A percentile compares a stretch with the other conserved stretches of the same genome.
Evolutionary conservation across 345 rosid genomes (phyloP).

Genomic region (Hibiscus mutabilis): DNA sequence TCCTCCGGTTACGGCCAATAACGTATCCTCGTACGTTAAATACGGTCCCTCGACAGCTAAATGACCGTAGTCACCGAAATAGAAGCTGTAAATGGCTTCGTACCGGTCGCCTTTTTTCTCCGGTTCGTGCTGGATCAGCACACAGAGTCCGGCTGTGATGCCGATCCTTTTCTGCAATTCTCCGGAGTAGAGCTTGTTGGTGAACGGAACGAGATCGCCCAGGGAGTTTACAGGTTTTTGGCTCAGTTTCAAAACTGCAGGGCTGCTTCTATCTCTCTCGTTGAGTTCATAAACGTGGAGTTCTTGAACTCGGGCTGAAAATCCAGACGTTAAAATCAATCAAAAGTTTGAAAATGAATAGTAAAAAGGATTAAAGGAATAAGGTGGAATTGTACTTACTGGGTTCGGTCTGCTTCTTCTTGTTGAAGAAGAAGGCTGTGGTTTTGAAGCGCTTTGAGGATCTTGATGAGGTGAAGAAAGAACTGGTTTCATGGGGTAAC

Average conservation of each 20-base stretch:
- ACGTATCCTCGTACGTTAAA: conserved; percentile 60
- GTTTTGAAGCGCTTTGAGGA: background rate
- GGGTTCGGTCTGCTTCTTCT: background rate
- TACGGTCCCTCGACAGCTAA: conserved; percentile 58
- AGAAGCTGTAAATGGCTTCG: conserved; percentile 78
- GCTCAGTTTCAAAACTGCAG: conserved; percentile 65
- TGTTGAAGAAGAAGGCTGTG: conserved; percentile 1
- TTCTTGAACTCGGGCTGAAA: conserved; percentile 56
- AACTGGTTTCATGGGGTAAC: background rate
- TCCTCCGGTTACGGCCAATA: conserved; percentile 56
- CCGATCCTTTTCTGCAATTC: conserved; percentile 73
- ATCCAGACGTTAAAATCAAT: background rate
- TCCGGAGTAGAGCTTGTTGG: conserved; percentile 75
- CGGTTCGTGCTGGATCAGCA: conserved; percentile 61
- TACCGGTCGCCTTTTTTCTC: conserved; percentile 69
- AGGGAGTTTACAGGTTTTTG: conserved; percentile 63
- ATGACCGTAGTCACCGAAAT: conserved; percentile 74
- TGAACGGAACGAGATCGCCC: conserved; percentile 87
- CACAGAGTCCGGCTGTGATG: conserved; percentile 74
- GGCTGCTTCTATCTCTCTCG: conserved; percentile 86
- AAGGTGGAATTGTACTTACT: background rate
- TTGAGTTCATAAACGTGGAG: conserved; percentile 74
- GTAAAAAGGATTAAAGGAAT: background rate
- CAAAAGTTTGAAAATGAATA: background rate
- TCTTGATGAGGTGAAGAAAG: background rate